Evolutionary conservation across 441 rosid species (phyloP).

Genomic region (Gossypium trilobum): DNA sequence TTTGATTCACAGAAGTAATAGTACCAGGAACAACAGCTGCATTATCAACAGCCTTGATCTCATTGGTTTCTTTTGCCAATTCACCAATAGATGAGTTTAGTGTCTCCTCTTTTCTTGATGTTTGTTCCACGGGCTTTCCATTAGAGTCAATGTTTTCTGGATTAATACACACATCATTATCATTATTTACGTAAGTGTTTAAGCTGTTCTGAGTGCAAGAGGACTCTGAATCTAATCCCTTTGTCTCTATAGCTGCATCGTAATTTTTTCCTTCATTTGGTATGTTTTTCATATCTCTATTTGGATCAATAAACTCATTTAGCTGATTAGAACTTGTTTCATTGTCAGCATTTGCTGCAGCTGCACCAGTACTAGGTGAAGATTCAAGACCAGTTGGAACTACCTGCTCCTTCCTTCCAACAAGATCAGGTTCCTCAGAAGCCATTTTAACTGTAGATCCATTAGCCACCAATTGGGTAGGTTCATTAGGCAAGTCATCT

Average conservation of each 20-base stretch:
- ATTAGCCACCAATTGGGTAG: constrained; percentile 27
- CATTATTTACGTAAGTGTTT: constrained; percentile 46
- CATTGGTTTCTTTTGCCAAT: constrained; percentile 34
- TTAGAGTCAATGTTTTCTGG: constrained; percentile 32
- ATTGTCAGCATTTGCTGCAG: constrained; percentile 29
- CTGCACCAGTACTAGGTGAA: constrained; percentile 32
- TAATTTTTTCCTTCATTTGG: constrained; percentile 33
- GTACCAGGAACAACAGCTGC: constrained; percentile 24
- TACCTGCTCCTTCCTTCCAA: constrained; percentile 35
- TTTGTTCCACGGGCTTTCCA: constrained; percentile 28
- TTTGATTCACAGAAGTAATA: constrained; percentile 22
- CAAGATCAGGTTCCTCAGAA: constrained; percentile 29
- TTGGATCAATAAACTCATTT: constrained; percentile 37
- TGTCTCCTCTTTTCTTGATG: constrained; percentile 36
- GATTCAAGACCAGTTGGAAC: constrained; percentile 32
- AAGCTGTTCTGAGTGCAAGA: constrained; percentile 50
- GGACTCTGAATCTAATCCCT: constrained; percentile 57
- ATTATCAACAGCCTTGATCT: constrained; percentile 27
- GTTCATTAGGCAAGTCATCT: constrained; percentile 20
- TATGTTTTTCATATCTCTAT: constrained; percentile 29
- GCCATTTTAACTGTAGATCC: constrained; percentile 23
- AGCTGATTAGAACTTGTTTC: constrained; percentile 30
- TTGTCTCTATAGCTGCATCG: constrained; percentile 30
- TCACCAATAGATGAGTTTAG: constrained; percentile 34
- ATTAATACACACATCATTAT: constrained; percentile 31